Evolutionary conservation across 495 filamentous ascomycete species (phyloP), one percentile per base, ranked within the genome.

Genomic region (Oleoguttula mirabilis): DNA sequence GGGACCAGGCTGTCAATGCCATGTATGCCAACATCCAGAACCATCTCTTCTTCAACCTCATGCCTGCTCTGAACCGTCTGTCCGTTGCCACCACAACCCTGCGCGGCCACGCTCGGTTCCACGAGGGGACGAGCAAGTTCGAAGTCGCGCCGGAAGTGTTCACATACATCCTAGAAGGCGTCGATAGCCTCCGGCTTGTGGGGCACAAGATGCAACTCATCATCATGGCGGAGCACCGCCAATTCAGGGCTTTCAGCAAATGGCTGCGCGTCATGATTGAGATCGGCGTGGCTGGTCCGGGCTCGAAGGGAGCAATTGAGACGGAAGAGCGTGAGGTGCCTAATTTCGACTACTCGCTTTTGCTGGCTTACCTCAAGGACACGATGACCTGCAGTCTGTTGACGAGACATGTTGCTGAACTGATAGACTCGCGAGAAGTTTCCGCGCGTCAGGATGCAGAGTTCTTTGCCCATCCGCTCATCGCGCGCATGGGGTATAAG

Each of bases 191-290:
- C 22, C 60, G 79, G 44, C 64, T 94, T 4, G 68, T 90, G 11
- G 71, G 75, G 4, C 77, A 94, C 51, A 76, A 76, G 27, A 75
- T 90, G 12, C 69, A 94, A 12, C 68, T 76, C 8, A 59, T 72
- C 32, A 72, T 82, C 20, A 79, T 81, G 52, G 75, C 82, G 33
- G 90, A 98, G 58, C 65, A 90, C 21, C 69, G 76, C 15, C 71
- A 86, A 34, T 98, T 94, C 54, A 51, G 63, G 6, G 70, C 73
- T 3, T 98, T 96, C 59, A 84, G 82, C 0, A 66, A 68, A 39
- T 98, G 88, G 90, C 69, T 98, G 27, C 75, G 77, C 4, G 70
- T 87, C 45, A 80, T 90, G 52, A 88, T 96, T 38, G 82, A 93
- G 47, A 65, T 65, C 27, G 45, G 34, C 10, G 27, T 64, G 3